A percentile compares a stretch with the other conserved stretches of the same genome.
These are phyloP conservation scores for Naganishia friedmannii DNA, from an alignment of 768 basidiomycete species.

Conservation along the genomic window DNA sequence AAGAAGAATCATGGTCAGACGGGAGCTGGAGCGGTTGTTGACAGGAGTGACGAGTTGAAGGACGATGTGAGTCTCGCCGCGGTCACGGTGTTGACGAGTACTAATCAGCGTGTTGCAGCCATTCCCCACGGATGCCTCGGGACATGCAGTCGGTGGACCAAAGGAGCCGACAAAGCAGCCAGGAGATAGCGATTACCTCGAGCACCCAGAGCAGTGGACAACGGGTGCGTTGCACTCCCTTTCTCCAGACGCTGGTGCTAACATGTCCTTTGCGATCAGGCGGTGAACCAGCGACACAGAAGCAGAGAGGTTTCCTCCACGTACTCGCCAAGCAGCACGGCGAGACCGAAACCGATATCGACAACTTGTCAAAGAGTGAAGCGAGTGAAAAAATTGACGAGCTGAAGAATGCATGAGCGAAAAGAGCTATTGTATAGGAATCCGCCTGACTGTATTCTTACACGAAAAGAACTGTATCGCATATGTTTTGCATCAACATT, in stretches of 20 bases:
- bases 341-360: slow-evolving; percentile 31
- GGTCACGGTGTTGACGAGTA: too few relatives aligned
- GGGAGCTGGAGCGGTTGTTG: slow-evolving; percentile 8
- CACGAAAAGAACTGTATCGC: background rate
- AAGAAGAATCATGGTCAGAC: slow-evolving; percentile 14
- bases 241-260: background rate
- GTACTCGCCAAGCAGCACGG: slow-evolving; percentile 51
- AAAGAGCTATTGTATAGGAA: background rate
- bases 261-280: slow-evolving; percentile 27
- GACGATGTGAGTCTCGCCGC: slow-evolving; percentile 13
- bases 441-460: background rate
- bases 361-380: slow-evolving; percentile 44
- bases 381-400: slow-evolving; percentile 49
- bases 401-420: slow-evolving; percentile 39
- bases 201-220: slow-evolving; percentile 51
- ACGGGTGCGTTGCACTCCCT: slow-evolving; percentile 37
- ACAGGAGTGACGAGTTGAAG: slow-evolving; percentile 20
- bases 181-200: slow-evolving; percentile 37
- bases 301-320: slow-evolving; percentile 49
- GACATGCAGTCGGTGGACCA: slow-evolving; percentile 7
- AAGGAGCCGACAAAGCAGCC: slow-evolving; percentile 3
- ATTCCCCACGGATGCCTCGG: slow-evolving; percentile 6
- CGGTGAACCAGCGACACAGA: slow-evolving; percentile 50
- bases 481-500: background rate
- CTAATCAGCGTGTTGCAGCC: background rate